Base-by-base conservation (phyloP, 257 asterid species). In the Rauvolfia tetraphylla region DNA sequence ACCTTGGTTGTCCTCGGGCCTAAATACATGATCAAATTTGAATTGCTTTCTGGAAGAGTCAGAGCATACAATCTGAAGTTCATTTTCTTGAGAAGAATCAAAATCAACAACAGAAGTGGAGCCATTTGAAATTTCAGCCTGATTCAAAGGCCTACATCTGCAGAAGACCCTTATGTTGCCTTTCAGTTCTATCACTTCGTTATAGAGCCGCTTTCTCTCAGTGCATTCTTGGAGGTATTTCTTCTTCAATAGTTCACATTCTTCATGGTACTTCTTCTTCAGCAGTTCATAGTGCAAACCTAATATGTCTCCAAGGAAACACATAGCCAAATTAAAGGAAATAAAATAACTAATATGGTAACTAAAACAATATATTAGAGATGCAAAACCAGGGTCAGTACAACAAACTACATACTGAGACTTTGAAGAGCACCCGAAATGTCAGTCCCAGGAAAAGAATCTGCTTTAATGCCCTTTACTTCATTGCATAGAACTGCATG, bases 101-200 rank as follows among this genome's bases (percentile, higher is more conserved):
- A 90, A 90, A 49, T 91, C 98, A 72, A 95, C 88, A 7, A 91
- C 89, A 18, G 96, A 83, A 53, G 89, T 73, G 65, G 86, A 77
- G 51, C 94, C 97, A 72, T 85, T 88, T 49, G 84, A 90, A 81
- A 83, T 79, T 86, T 95, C 98, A 68, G 88, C 92, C 70, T 84
- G 85, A 82, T 87, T 89, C 86, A 93, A 53, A 66, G 99, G 99
- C 78, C 99, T 88, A 82, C 96, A 95, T 88, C 99, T 86, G 76
- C 99, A 95, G 84, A 93, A 95, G 83, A 95, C 99, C 83, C 97
- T 87, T 56, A 95, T 93, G 80, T 95, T 95, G 65, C 99, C 99
- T 82, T 89, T 95, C 59, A 95, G 93, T 76, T 95, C 99, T 80
- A 95, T 91, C 81, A 93, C 91, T 86, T 93, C 97, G 84, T 95